These are phyloP conservation scores for Paecilomyces niveus DNA, from an alignment of 2,329 filamentous ascomycete genomes.

Conservation along the genomic window DNA sequence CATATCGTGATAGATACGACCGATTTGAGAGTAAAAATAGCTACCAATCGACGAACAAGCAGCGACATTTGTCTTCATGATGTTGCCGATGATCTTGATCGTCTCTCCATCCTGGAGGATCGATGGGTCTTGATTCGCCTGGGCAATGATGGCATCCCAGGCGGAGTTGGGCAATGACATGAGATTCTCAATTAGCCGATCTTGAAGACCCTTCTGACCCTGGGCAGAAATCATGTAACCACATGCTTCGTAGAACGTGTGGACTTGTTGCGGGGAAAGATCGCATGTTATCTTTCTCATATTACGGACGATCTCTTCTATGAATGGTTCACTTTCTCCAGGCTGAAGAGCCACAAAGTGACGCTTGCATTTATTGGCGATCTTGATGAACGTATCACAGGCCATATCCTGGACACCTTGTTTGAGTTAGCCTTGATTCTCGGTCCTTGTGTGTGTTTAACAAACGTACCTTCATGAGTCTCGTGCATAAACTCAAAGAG, in stretches of 20 bases:
- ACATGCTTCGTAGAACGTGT: constrained; percentile 98
- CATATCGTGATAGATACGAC: constrained; percentile 97
- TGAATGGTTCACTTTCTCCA: constrained; percentile 91
- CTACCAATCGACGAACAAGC: constrained; percentile 92
- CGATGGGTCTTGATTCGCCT: constrained; percentile 75
- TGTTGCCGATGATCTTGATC: constrained; percentile 98
- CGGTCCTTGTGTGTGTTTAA: not conserved
- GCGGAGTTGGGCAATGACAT: constrained; percentile 92
- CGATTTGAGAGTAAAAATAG: constrained; percentile 98
- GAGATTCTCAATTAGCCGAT: constrained; percentile 80
- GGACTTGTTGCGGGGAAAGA: constrained; percentile 90
- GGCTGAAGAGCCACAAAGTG: constrained; percentile 96
- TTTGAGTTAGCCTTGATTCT: constrained; percentile 19
- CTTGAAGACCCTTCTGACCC: constrained; percentile 88
- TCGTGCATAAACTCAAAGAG: constrained; percentile 99
- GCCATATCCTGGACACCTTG: constrained; percentile 97
- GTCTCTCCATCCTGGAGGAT: constrained; percentile 88
- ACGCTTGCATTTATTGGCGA: constrained; percentile 93
- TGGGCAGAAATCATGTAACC: constrained; percentile 99
- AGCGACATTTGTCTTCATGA: constrained; percentile 99
- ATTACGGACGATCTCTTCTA: constrained; percentile 94
- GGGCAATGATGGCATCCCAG: constrained; percentile 90
- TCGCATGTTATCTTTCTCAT: constrained; percentile 95
- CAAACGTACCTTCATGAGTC: constrained; percentile 75
- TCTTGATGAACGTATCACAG: constrained; percentile 99